Evolutionary conservation across 495 filamentous ascomycete species (phyloP).

Genomic region (Talaromyces adpressus): DNA sequence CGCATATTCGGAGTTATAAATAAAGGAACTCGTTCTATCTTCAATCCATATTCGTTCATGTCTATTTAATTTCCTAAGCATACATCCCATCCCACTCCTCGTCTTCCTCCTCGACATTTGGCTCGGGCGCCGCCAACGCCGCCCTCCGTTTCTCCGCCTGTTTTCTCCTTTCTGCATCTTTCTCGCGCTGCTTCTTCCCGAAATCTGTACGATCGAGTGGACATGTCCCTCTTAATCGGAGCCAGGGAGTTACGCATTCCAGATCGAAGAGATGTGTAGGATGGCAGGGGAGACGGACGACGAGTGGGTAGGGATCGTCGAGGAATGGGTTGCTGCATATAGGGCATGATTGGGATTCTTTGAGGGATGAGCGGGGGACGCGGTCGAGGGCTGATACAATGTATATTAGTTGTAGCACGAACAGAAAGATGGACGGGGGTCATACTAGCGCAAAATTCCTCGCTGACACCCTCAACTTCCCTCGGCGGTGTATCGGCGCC

Average conservation of each 20-base stretch:
- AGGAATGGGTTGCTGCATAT: slow-evolving; percentile 82
- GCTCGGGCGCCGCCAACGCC: slow-evolving; percentile 19
- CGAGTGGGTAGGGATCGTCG: slow-evolving; percentile 71
- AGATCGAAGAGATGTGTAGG: slow-evolving; percentile 79
- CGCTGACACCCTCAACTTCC: slow-evolving; percentile 65
- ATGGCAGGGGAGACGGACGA: slow-evolving; percentile 83
- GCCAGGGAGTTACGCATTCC: slow-evolving; percentile 91
- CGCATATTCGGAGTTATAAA: slow-evolving; percentile 1
- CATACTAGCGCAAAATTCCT: slow-evolving; percentile 67
- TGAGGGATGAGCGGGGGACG: slow-evolving; percentile 62
- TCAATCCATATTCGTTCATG: neutral
- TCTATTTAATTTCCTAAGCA: slow-evolving; percentile 32
- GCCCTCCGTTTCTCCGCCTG: slow-evolving; percentile 33
- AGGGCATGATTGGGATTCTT: slow-evolving; percentile 63
- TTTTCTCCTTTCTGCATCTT: slow-evolving; percentile 43
- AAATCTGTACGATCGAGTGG: slow-evolving; percentile 79
- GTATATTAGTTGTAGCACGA: neutral
- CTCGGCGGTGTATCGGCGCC: slow-evolving; percentile 60
- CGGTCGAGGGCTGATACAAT: slow-evolving; percentile 57
- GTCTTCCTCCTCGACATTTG: slow-evolving; percentile 53
- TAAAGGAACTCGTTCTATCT: neutral
- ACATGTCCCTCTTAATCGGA: slow-evolving; percentile 81
- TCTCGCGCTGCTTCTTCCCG: slow-evolving; percentile 61
- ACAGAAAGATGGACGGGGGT: neutral
- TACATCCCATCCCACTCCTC: slow-evolving; percentile 69